Base-by-base conservation (phyloP, 495 filamentous ascomycete species). In the Hypoxylon rickii region DNA sequence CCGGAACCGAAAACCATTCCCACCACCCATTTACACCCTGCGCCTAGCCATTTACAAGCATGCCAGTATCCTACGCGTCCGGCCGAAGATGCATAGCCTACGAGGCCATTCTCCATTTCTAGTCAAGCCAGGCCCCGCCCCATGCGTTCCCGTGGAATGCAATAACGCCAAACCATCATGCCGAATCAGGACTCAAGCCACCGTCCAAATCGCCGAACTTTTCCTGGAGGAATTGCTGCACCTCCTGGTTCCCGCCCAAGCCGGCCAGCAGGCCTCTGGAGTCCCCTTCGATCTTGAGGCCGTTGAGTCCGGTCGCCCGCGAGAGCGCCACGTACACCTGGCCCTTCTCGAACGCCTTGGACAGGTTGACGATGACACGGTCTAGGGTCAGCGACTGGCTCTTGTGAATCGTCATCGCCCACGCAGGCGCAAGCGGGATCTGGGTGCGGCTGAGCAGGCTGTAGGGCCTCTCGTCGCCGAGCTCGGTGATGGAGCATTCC, bases 361-460 rank as follows among this genome's bases (percentile, higher is more conserved):
- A 86, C 2, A 98, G 72, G 64, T 97, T 86, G 8, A 98, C 91
- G 52, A 95, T 90, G 7, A 96, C 93, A 1, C 90, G 80, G 44
- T 96, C 89, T 21, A 98, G 78, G 17, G 94, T 97, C 66, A 97
- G 90, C 3, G 92, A 92, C 67, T 98, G 93, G 2, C 91, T 88
- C 73, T 96, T 96, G 77, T 98, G 93, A 44, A 97, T 96, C 0
- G 86, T 92, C 40, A 98, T 73, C 10, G 93, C 94, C 92, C 94
- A 98, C 1, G 92, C 94, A 0, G 96, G 77, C 19, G 95, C 92
- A 11, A 98, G 78, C 2, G 93, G 89, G 61, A 92, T 71, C 67
- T 92, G 89, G 81, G 70, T 89, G 86, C 55, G 91, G 84, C 50
- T 91, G 73, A 78, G 91, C 84, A 57, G 82, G 73, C 51, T 89